Evolutionary conservation across 2,329 filamentous ascomycete genomes (phyloP).

Genomic region (Fusarium sp.): DNA sequence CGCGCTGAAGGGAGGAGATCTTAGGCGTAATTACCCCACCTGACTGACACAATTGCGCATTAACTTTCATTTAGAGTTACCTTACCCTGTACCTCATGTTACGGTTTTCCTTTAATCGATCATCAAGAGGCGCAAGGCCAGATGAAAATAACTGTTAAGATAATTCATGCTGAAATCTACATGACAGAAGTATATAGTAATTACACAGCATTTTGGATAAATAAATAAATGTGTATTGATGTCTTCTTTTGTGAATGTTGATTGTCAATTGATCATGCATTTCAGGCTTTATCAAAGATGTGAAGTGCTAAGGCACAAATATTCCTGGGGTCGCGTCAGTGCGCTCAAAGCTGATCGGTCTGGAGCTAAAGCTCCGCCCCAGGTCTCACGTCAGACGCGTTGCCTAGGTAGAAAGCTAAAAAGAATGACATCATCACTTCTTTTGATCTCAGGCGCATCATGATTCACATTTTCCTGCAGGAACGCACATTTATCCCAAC

Average conservation of each 20-base stretch:
- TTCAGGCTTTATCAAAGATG: not conserved
- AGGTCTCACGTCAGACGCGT: constrained; percentile 2
- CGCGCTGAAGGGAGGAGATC: not conserved
- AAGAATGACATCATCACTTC: constrained; percentile 24
- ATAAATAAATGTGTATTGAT: too few relatives aligned
- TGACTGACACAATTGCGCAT: too few relatives aligned
- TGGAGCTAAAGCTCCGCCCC: not conserved
- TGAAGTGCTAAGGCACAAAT: not conserved
- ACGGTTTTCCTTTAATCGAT: not conserved
- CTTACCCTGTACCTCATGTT: not conserved
- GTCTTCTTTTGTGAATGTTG: too few relatives aligned
- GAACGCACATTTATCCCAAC: not conserved
- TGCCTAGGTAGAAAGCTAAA: not conserved
- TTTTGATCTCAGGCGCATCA: not conserved
- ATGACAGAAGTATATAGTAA: too few relatives aligned
- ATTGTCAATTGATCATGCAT: not conserved
- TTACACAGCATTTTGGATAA: too few relatives aligned
- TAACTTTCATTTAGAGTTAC: not conserved
- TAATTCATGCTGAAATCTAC: too few relatives aligned
- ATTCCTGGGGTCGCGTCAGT: not conserved
- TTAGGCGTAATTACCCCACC: not conserved
- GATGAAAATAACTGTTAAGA: too few relatives aligned
- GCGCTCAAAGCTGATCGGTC: fast-evolving
- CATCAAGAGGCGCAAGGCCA: not conserved
- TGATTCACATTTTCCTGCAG: constrained; percentile 5